phyloP scores from a whole-genome alignment of 345 rosid genomes.

The Sisymbrium irio region DNA sequence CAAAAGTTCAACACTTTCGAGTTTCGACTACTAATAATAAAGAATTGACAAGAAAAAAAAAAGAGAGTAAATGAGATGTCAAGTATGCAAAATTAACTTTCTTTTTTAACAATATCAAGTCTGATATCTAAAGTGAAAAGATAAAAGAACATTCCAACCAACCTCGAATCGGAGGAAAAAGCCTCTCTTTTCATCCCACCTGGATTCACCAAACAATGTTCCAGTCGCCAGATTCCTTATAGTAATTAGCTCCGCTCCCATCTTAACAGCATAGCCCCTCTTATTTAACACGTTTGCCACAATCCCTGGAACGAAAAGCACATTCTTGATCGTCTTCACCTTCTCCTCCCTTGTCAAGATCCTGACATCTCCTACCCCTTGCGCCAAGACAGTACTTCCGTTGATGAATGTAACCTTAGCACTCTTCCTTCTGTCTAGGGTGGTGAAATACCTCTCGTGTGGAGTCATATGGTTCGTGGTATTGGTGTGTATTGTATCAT shows the following conservation, averaged over 20 bases:
- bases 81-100: too few species aligned
- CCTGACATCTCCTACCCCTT: background rate
- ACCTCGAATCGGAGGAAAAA: background rate
- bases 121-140: too few species aligned
- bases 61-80: too few species aligned
- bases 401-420: background rate
- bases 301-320: background rate
- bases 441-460: background rate
- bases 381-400: background rate
- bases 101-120: too few species aligned
- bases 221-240: background rate
- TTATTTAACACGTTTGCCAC: background rate
- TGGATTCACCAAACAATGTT: background rate
- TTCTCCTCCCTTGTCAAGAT: conserved; percentile 1
- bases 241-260: background rate
- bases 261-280: background rate
- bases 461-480: conserved; percentile 16
- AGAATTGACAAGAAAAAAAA: too few species aligned
- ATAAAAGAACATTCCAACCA: background rate
- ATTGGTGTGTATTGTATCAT: background rate
- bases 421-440: background rate
- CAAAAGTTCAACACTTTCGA: too few species aligned
- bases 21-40: too few species aligned
- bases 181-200: background rate
- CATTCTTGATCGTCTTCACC: background rate